Evolutionary conservation across 148 eudicot genomes (phyloP).

Genomic region (Dysphania ambrosioides): DNA sequence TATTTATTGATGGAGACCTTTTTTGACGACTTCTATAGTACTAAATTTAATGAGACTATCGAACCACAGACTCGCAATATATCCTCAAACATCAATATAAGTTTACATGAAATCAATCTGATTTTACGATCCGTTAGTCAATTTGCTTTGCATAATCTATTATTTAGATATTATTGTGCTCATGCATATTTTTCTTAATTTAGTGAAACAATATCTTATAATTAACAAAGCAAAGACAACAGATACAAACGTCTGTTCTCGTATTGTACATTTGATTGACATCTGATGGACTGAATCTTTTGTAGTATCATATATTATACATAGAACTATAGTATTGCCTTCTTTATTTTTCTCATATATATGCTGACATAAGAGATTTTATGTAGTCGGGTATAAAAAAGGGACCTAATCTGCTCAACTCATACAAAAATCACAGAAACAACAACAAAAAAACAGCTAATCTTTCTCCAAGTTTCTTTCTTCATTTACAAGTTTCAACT

Average conservation of each 20-base stretch:
- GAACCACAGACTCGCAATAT: no score
- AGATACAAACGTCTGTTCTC: background rate
- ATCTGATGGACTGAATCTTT: background rate
- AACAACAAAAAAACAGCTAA: background rate
- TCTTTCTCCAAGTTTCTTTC: background rate
- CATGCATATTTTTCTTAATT: conserved; percentile 2
- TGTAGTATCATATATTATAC: background rate
- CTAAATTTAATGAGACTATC: no score
- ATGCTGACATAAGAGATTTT: conserved; percentile 9
- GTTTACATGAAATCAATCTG: no score
- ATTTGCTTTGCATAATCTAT: background rate
- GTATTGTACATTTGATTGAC: background rate
- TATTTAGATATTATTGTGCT: background rate
- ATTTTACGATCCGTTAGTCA: no score
- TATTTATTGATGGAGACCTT: no score
- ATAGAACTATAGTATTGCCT: background rate
- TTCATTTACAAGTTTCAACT: background rate
- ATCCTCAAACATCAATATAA: no score
- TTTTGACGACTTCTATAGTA: no score
- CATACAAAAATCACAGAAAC: background rate
- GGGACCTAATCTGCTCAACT: background rate
- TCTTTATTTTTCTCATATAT: background rate
- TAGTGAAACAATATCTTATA: background rate
- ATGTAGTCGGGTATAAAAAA: conserved; percentile 5
- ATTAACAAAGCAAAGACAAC: background rate